Evolutionary conservation across 176 grass and related monocot species (phyloP).

Genomic region (Oryza meyeriana): DNA sequence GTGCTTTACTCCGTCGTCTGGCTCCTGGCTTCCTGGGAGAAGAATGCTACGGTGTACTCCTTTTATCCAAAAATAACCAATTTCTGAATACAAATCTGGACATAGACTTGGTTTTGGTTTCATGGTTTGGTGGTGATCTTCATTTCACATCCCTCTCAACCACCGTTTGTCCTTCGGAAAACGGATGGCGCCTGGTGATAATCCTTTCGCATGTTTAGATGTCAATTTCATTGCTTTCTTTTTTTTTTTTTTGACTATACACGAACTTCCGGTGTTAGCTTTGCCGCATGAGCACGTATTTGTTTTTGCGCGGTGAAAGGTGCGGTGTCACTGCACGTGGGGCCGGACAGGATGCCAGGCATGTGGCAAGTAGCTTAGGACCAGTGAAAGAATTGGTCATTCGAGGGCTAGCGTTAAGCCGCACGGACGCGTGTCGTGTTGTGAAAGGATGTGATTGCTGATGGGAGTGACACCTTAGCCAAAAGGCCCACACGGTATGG

Average conservation of each 20-base stretch:
- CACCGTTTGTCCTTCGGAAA: conserved; percentile 1
- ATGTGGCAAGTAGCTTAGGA: background rate
- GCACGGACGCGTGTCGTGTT: conserved; percentile 17
- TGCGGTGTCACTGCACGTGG: no score
- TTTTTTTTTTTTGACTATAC: background rate
- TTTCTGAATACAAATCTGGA: no score
- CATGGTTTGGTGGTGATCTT: background rate
- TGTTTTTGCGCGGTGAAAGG: background rate
- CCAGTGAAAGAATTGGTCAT: background rate
- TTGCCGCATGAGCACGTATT: background rate
- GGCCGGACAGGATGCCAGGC: no score
- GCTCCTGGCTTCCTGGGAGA: background rate
- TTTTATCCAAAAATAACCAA: no score
- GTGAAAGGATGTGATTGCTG: background rate
- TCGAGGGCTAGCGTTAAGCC: background rate
- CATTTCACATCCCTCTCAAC: conserved; percentile 25
- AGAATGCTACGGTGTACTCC: background rate
- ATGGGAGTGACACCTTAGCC: conserved; percentile 4
- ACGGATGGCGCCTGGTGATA: conserved; percentile 18
- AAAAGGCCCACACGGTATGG: background rate
- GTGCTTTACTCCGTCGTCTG: background rate
- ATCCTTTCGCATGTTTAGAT: conserved; percentile 7
- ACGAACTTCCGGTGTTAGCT: background rate
- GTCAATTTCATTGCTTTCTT: conserved; percentile 18
- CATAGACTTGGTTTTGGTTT: no score